phyloP scores from a whole-genome alignment of 805 yeast species.

The Lachancea nothofagi region DNA sequence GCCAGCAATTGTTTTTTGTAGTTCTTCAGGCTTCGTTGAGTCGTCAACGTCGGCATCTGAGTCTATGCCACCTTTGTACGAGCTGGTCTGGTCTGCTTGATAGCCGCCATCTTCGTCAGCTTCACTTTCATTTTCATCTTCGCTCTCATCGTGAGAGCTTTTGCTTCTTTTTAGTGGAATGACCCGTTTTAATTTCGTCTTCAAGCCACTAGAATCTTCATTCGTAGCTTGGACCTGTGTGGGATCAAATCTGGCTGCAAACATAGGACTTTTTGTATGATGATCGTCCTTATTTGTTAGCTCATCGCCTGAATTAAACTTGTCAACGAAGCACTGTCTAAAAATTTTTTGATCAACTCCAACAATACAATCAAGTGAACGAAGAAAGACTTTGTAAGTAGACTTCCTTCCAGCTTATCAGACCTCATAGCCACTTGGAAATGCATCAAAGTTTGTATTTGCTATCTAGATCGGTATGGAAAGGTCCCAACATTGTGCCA shows the following conservation, averaged over 20 bases:
- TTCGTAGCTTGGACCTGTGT: conserved; percentile 18
- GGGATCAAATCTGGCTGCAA: conserved; percentile 63
- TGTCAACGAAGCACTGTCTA: background rate
- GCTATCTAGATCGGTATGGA: conserved; percentile 54
- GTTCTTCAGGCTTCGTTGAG: conserved; percentile 17
- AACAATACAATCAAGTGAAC: too few relatives aligned
- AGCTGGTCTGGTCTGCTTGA: conserved; percentile 8
- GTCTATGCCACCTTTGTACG: conserved; percentile 11
- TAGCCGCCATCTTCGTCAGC: conserved; percentile 13
- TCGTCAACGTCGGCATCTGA: conserved; percentile 11
- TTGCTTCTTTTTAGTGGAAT: conserved; percentile 11
- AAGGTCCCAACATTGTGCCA: conserved; percentile 90
- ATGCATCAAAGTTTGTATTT: conserved; percentile 28
- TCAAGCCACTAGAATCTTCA: background rate
- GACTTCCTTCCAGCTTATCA: background rate
- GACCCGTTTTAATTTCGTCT: conserved; percentile 1
- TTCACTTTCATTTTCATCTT: conserved; percentile 11
- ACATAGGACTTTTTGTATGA: conserved; percentile 38
- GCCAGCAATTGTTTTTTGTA: too few relatives aligned
- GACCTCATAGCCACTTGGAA: background rate
- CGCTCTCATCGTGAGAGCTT: conserved; percentile 14
- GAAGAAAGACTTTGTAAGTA: too few relatives aligned
- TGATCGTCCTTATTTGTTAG: background rate
- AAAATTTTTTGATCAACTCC: conserved; percentile 4
- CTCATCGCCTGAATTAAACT: conserved; percentile 8